phyloP scores from a whole-genome alignment of 164 flowering plant genomes.

The Platanus orientalis region DNA sequence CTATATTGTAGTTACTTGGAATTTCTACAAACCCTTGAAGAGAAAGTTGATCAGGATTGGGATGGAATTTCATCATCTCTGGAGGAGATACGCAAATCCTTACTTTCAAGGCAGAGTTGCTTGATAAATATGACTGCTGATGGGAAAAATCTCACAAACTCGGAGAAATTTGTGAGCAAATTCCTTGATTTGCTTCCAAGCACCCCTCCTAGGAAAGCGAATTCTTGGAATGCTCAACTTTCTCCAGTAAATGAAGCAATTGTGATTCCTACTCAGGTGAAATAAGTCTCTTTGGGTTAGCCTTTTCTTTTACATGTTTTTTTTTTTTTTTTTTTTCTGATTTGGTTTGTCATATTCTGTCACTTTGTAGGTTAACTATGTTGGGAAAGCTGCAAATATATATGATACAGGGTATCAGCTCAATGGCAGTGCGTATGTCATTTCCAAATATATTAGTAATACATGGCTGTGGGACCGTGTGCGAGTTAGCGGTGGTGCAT shows the following conservation, averaged over 20 bases:
- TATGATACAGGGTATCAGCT: slow-evolving; percentile 85
- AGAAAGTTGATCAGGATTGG: slow-evolving; percentile 91
- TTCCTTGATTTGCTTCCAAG: slow-evolving; percentile 90
- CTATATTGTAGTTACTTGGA: slow-evolving; percentile 65
- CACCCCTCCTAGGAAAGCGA: slow-evolving; percentile 21
- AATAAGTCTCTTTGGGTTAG: background rate
- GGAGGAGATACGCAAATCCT: slow-evolving; percentile 81
- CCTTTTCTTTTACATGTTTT: background rate
- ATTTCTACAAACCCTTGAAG: slow-evolving; percentile 64
- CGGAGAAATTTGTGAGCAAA: slow-evolving; percentile 68
- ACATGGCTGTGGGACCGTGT: slow-evolving; percentile 99
- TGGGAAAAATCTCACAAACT: slow-evolving; percentile 55
- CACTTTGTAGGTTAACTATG: slow-evolving; percentile 80
- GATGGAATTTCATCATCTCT: slow-evolving; percentile 73
- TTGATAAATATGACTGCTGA: slow-evolving; percentile 87
- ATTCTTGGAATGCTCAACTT: slow-evolving; percentile 57
- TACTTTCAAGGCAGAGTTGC: slow-evolving; percentile 75
- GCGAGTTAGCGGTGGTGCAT: slow-evolving; percentile 98
- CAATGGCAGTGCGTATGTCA: slow-evolving; percentile 94
- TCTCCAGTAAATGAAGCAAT: slow-evolving; percentile 78
- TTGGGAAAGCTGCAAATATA: slow-evolving; percentile 92
- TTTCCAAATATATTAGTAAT: slow-evolving; percentile 84
- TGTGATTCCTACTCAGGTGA: slow-evolving; percentile 94
- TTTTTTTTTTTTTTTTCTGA: background rate
- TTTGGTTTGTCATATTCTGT: background rate